Base-by-base conservation (phyloP, 371 early-diverging fungal genomes). In the Lichtheimia ramosa region DNA sequence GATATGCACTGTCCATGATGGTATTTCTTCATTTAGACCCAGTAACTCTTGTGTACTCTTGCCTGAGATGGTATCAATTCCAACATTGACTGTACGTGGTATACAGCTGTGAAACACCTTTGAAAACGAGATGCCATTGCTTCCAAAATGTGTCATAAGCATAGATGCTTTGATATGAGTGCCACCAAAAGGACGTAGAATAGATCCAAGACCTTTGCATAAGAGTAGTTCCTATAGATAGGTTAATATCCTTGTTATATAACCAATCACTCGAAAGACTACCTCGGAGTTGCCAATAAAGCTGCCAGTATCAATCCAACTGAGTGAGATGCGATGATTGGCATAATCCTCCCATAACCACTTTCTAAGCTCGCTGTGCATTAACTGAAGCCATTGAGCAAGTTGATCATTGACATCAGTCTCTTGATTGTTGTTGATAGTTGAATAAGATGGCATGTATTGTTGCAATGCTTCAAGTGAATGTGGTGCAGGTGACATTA, bases 181-280 rank as follows among this genome's bases (percentile, higher is more conserved):
- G 2, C 56, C 56, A 24, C 56, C 56, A 25, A 55, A 55, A 15
- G 56, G 56, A 4, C 56, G 56, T 5, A 55, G n/a, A 8, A 55
- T 41, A 3, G 43, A n/a, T 40, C 24, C 25, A 10, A 55, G 20
- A 18, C 56, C 56, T 15, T 43, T 16, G 43, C 27, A 55, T 16
- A 55, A 13, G 4, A 25, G n/a, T 43, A 16, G 20, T 43, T 55
- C 56, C 56, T 55, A 55, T 21, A 25, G 7, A 3, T 21, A 5
- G 0, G 5, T 23, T 24, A 43, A 43, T 41, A 51, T 16, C 16
- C 12, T 88, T 12, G 89, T 87, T 60, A 77, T 83, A 18, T 91
- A 91, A 59, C 73, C 88, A 0, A 60, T 83, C 16, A 84, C 87
- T 1, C 13, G 0, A 18, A n/a, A 43, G 43, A n/a, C 1, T 21